Conservation (phyloP, 1,284 basidiomycete species). For the Microbotryum silenes-acaulis region DNA sequence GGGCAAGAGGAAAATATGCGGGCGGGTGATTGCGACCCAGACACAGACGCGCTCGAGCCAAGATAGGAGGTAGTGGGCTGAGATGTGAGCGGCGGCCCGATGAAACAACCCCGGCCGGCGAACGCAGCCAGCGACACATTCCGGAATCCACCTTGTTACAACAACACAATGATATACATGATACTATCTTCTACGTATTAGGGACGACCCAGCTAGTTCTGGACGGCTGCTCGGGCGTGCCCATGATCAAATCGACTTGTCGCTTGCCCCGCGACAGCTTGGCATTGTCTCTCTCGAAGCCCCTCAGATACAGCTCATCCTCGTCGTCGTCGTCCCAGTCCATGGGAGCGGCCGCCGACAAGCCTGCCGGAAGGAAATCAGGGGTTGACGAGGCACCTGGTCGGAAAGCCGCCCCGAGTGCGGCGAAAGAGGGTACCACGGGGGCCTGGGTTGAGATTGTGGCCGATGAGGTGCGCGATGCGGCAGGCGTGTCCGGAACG, state of each 20-base stretch:
- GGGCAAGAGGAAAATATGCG: too few species aligned
- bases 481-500: conserved; percentile 25
- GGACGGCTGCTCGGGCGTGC: background rate
- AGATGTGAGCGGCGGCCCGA: too few species aligned
- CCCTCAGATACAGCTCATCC: background rate
- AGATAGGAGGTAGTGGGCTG: too few species aligned
- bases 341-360: background rate
- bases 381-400: conserved; percentile 15
- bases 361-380: background rate
- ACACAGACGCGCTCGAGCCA: too few species aligned
- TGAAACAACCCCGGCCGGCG: too few species aligned
- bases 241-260: background rate
- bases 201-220: background rate
- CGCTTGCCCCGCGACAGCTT: too few species aligned
- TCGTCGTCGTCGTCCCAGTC: background rate
- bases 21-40: too few species aligned
- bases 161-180: background rate
- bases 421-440: conserved; percentile 26
- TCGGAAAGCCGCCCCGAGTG: conserved; percentile 29
- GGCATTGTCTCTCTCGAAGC: background rate
- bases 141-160: background rate
- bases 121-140: too few species aligned
- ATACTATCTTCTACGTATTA: background rate
- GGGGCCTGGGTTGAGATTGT: conserved; percentile 8
- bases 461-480: background rate